phyloP scores from a whole-genome alignment of 2,329 filamentous ascomycete species.

The Xylaria sp. region DNA sequence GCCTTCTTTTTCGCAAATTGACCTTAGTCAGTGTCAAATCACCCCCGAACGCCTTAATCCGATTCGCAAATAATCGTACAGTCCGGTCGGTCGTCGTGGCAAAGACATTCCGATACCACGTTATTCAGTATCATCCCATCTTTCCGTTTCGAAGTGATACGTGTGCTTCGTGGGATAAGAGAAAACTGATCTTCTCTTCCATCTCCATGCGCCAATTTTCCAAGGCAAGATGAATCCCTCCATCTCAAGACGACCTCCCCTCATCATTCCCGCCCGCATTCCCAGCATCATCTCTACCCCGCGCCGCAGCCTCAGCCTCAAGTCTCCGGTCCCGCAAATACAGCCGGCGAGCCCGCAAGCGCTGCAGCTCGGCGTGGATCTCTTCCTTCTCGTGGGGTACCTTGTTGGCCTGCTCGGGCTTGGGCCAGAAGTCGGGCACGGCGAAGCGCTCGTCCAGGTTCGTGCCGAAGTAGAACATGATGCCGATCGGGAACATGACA shows the following conservation, averaged over 20 bases:
- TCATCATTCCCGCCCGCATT: slow-evolving; percentile 20
- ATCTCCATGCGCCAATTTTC: neutral
- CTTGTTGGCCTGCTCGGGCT: slow-evolving; percentile 78
- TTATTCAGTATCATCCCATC: neutral
- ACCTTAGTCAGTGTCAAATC: neutral
- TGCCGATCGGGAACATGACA: slow-evolving; percentile 97
- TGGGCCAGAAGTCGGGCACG: slow-evolving; percentile 94
- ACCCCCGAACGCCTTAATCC: slow-evolving; percentile 28
- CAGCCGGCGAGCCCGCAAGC: slow-evolving; percentile 72
- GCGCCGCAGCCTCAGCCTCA: slow-evolving; percentile 50
- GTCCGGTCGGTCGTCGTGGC: slow-evolving; percentile 2
- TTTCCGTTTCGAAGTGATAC: slow-evolving; percentile 11
- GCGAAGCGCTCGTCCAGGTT: slow-evolving; percentile 94
- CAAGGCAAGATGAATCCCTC: neutral
- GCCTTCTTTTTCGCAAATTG: neutral
- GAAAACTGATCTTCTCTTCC: neutral
- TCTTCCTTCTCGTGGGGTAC: slow-evolving; percentile 83
- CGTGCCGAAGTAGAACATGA: slow-evolving; percentile 99
- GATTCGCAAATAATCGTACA: slow-evolving; percentile 24
- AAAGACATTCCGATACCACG: neutral
- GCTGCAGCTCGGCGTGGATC: slow-evolving; percentile 82
- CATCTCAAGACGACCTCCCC: slow-evolving; percentile 19
- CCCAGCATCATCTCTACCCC: slow-evolving; percentile 2
- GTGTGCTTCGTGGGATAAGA: neutral
- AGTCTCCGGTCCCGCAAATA: slow-evolving; percentile 78